Percentiles rank a stretch among this genome's conserved stretches.
These are phyloP conservation scores for Leucosporidium creatinivorum DNA, from an alignment of 768 basidiomycete species.

Conservation along the genomic window DNA sequence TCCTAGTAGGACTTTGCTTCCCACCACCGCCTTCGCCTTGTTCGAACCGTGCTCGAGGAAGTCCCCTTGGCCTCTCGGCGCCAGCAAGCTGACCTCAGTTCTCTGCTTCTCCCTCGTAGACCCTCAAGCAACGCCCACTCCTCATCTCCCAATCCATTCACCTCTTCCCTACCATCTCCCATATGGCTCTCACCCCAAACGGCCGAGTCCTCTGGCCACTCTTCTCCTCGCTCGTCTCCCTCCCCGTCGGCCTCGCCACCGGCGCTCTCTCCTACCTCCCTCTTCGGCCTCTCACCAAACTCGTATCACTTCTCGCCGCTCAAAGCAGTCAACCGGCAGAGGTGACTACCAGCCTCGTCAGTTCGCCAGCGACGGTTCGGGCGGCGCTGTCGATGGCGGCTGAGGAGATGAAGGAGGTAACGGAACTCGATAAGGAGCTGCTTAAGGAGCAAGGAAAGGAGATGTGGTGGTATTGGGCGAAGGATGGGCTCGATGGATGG, in stretches of 20 bases:
- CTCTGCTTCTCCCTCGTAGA: slow-evolving; percentile 40
- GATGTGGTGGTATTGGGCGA: slow-evolving; percentile 26
- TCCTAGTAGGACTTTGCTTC: no score
- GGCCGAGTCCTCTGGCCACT: slow-evolving; percentile 50
- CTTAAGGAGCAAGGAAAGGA: neutral
- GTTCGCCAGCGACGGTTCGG: slow-evolving; percentile 15
- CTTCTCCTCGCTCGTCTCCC: slow-evolving; percentile 17
- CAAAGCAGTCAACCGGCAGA: neutral
- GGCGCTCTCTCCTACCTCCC: slow-evolving; percentile 21
- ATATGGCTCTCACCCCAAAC: slow-evolving; percentile 60
- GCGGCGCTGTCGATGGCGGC: slow-evolving; percentile 20
- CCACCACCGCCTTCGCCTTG: no score
- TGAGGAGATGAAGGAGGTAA: slow-evolving; percentile 22
- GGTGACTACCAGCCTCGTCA: slow-evolving; percentile 10
- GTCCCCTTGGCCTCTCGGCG: no score
- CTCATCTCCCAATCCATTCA: slow-evolving; percentile 50
- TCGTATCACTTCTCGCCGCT: slow-evolving; percentile 17
- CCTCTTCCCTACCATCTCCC: slow-evolving; percentile 62
- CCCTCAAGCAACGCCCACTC: slow-evolving; percentile 49
- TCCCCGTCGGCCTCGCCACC: slow-evolving; percentile 19
- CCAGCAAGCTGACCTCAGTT: neutral
- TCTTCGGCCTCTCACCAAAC: neutral
- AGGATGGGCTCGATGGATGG: slow-evolving; percentile 25
- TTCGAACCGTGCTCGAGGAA: no score
- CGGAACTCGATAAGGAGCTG: slow-evolving; percentile 10